phyloP scores from a whole-genome alignment of 2,329 filamentous ascomycete genomes.

The Nannizzia gypsea region DNA sequence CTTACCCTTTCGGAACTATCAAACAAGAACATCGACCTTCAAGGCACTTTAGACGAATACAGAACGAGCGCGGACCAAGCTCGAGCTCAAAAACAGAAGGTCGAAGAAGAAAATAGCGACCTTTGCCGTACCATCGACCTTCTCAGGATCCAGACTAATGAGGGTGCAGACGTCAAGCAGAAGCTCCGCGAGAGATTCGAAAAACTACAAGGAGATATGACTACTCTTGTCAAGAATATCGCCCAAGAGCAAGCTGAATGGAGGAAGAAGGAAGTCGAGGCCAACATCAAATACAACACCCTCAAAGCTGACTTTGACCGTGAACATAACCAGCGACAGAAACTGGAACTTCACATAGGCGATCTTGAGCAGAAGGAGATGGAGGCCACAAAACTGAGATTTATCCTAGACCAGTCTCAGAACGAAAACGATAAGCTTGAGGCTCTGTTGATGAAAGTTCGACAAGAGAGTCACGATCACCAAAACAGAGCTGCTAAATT shows the following conservation, averaged over 20 bases:
- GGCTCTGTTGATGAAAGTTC: conserved; percentile 39
- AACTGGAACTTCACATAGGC: conserved; percentile 48
- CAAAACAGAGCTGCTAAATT: conserved; percentile 57
- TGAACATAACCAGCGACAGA: conserved; percentile 52
- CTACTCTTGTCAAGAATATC: conserved; percentile 62
- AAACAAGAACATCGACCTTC: conserved; percentile 49
- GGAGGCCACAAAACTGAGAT: conserved; percentile 64
- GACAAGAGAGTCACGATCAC: conserved; percentile 52
- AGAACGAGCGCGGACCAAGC: conserved; percentile 48
- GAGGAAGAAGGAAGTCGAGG: conserved; percentile 54
- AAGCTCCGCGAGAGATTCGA: conserved; percentile 75
- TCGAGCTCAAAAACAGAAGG: conserved; percentile 46
- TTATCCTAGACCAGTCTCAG: conserved; percentile 58
- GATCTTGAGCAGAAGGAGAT: conserved; percentile 60
- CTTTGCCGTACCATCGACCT: conserved; percentile 62
- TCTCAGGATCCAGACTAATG: conserved; percentile 66
- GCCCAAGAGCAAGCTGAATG: conserved; percentile 70
- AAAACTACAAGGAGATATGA: conserved; percentile 78
- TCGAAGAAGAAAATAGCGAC: conserved; percentile 54
- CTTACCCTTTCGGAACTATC: conserved; percentile 43
- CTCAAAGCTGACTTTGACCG: conserved; percentile 51
- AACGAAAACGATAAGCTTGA: conserved; percentile 53
- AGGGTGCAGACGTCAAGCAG: conserved; percentile 74
- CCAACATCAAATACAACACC: conserved; percentile 42
- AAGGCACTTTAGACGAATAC: conserved; percentile 53